Percentiles rank a stretch among this genome's conserved stretches.
Conservation (phyloP, 2,329 filamentous ascomycete genomes). For the Paecilomyces variotii region DNA sequence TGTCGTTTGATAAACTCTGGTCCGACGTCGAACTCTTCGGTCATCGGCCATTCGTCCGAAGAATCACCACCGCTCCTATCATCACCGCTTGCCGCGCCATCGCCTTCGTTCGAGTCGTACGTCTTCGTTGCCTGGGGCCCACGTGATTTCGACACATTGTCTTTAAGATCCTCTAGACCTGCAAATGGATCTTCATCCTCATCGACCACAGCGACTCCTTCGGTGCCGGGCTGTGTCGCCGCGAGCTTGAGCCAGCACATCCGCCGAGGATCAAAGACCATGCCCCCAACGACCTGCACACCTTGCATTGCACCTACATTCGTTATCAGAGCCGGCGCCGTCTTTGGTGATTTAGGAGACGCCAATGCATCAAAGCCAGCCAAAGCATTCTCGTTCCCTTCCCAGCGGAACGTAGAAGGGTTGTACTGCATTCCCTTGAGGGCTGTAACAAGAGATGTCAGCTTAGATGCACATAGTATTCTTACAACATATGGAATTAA, state of each 20-base stretch:
- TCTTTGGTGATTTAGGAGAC: slow-evolving; percentile 34
- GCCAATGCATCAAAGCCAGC: slow-evolving; percentile 63
- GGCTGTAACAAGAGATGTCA: slow-evolving; percentile 41
- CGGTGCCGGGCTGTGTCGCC: slow-evolving; percentile 33
- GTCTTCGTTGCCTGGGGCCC: slow-evolving; percentile 13
- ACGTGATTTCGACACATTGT: slow-evolving; percentile 35
- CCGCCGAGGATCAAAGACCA: slow-evolving; percentile 94
- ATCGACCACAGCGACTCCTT: slow-evolving; percentile 49
- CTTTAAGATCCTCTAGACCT: slow-evolving; percentile 85
- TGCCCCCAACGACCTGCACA: slow-evolving; percentile 90
- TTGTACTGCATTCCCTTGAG: slow-evolving; percentile 97
- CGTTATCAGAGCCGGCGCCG: slow-evolving; percentile 66
- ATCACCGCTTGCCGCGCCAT: slow-evolving; percentile 23
- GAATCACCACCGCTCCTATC: slow-evolving; percentile 38
- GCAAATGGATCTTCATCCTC: slow-evolving; percentile 93
- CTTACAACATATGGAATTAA: slow-evolving; percentile 10
- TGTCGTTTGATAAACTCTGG: slow-evolving; percentile 88
- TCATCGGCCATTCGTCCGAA: slow-evolving; percentile 71
- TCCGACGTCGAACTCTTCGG: slow-evolving; percentile 95
- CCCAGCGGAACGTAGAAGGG: slow-evolving; percentile 77
- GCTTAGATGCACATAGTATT: not conserved
- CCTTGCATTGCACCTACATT: slow-evolving; percentile 79
- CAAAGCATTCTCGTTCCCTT: slow-evolving; percentile 87
- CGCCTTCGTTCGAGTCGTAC: slow-evolving; percentile 17
- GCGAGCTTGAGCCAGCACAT: slow-evolving; percentile 94